Conservation (phyloP, 768 basidiomycete genomes). For the Tricholoma saponaceum region DNA sequence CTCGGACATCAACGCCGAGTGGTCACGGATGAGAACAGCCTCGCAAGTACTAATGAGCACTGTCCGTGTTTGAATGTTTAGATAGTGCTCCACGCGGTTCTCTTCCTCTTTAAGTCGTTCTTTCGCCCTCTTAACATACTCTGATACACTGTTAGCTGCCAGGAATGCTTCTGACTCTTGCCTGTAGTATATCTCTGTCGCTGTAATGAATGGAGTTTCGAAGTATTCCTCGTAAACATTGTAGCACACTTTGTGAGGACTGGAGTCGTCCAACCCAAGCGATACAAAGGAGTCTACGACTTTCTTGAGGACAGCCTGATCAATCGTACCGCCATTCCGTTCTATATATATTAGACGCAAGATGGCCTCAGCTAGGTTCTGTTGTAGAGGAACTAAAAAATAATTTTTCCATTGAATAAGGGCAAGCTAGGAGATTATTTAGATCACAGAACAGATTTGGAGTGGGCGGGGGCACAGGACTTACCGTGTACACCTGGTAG, state of each 20-base stretch:
- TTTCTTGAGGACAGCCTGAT: constrained; percentile 89
- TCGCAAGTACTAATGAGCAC: too few relatives aligned
- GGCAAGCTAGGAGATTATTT: constrained; percentile 69
- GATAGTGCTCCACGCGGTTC: too few relatives aligned
- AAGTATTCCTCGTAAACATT: constrained; percentile 93
- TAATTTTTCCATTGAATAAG: constrained; percentile 95
- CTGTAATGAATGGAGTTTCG: constrained; percentile 81
- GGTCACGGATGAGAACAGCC: too few relatives aligned
- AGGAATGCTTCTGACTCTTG: too few relatives aligned
- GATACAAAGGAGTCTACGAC: constrained; percentile 95
- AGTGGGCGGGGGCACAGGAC: constrained; percentile 17
- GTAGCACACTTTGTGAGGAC: constrained; percentile 88
- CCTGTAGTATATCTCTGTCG: constrained; percentile 77
- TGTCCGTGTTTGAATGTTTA: too few relatives aligned
- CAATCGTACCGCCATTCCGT: constrained; percentile 90
- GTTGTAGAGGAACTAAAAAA: constrained; percentile 87
- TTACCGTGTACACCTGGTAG: constrained; percentile 92
- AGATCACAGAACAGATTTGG: neutral
- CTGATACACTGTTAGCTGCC: too few relatives aligned
- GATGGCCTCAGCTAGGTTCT: constrained; percentile 82
- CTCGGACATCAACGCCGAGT: too few relatives aligned
- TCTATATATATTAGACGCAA: constrained; percentile 89
- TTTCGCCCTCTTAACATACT: too few relatives aligned
- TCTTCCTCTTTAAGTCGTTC: too few relatives aligned
- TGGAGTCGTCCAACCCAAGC: constrained; percentile 87